Conservation (phyloP, 345 rosid species). For the Eucalyptus marginata region DNA sequence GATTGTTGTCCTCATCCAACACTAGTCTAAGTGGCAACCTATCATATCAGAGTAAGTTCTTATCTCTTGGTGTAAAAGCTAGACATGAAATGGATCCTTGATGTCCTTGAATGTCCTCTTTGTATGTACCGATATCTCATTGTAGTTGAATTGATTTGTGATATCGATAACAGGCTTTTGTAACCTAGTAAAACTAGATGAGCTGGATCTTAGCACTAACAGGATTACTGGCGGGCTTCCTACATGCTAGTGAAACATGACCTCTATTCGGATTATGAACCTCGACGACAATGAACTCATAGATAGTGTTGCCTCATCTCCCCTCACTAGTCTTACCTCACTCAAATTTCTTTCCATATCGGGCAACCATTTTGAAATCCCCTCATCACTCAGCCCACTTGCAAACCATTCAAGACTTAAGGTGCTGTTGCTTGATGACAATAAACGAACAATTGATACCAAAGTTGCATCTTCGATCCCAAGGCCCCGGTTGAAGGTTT, state of each 20-base stretch:
- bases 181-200: neutral
- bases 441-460: neutral
- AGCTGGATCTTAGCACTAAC: neutral
- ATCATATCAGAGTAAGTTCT: too few species aligned
- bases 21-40: too few species aligned
- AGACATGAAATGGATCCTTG: too few species aligned
- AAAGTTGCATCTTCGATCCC: neutral
- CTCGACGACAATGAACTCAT: fast-evolving
- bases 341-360: neutral
- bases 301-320: fast-evolving
- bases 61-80: too few species aligned
- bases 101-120: too few species aligned
- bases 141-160: too few species aligned
- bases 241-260: neutral
- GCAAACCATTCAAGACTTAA: neutral
- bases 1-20: too few species aligned
- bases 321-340: neutral
- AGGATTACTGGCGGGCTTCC: fast-evolving
- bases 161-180: neutral
- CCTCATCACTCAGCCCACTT: neutral
- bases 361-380: neutral
- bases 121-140: too few species aligned
- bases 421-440: fast-evolving
- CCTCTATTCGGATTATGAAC: fast-evolving
- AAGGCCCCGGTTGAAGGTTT: neutral